Conservation (phyloP, 2,329 filamentous ascomycete species). For the Neonectria coccinea region DNA sequence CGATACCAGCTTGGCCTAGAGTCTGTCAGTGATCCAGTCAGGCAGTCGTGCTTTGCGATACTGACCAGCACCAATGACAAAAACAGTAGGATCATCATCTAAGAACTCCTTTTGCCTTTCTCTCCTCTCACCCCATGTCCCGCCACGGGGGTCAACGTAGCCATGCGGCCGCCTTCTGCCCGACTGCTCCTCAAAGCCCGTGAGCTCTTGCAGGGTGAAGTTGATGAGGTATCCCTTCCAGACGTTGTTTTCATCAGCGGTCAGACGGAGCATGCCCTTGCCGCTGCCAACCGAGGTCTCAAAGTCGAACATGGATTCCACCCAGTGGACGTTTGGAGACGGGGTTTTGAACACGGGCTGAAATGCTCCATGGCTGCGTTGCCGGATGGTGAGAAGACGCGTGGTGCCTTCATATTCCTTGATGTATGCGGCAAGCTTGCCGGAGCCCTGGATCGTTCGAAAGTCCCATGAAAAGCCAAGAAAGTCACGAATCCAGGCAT, state of each 20-base stretch:
- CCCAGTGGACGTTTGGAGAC: not conserved
- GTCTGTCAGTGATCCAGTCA: not conserved
- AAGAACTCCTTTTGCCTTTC: constrained; percentile 37
- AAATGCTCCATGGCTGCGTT: constrained; percentile 7
- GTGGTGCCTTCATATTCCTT: no score
- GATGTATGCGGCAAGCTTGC: no score
- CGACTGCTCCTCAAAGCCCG: constrained; percentile 28
- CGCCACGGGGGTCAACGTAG: constrained; percentile 42
- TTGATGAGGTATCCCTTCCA: constrained; percentile 46
- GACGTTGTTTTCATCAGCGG: constrained; percentile 3
- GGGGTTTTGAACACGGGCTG: constrained; percentile 10
- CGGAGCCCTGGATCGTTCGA: no score
- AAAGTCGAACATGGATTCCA: constrained; percentile 28
- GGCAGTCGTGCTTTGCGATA: no score
- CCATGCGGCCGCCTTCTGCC: constrained; percentile 25
- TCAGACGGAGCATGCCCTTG: constrained; percentile 24
- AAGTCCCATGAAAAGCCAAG: no score
- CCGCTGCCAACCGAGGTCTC: constrained; percentile 17
- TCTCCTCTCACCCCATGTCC: constrained; percentile 43
- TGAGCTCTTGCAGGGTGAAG: constrained; percentile 43
- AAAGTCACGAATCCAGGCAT: no score
- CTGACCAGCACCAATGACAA: constrained; percentile 42
- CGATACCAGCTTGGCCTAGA: constrained; percentile 28
- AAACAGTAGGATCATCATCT: constrained; percentile 51
- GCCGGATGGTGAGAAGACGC: not conserved